Evolutionary conservation across 2,329 filamentous ascomycete species (phyloP).

Genomic region (Cercospora sp.): DNA sequence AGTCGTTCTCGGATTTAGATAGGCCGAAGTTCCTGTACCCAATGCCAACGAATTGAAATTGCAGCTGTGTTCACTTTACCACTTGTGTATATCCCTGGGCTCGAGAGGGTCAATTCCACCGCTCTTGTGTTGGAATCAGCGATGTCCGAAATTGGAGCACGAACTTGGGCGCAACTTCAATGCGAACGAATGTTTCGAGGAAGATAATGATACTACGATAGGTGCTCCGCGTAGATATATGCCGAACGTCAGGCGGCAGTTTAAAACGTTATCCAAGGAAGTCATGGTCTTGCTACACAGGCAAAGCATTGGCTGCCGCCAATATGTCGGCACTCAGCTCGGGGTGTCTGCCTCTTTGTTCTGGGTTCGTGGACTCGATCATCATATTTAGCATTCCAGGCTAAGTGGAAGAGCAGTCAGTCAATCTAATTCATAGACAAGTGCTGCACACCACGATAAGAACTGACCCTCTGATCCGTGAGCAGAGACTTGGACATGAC

Average conservation of each 20-base stretch:
- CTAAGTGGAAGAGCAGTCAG: constrained; percentile 20
- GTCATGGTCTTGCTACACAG: not conserved
- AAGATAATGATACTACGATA: not conserved
- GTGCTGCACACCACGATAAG: not conserved
- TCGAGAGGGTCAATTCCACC: not conserved
- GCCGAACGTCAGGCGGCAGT: not conserved
- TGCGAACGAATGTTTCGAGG: not conserved
- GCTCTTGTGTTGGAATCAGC: not conserved
- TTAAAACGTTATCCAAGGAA: not conserved
- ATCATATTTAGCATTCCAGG: constrained; percentile 31
- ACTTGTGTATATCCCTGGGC: not conserved
- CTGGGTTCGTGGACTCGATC: constrained; percentile 31
- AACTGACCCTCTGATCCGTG: constrained; percentile 16
- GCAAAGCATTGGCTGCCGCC: constrained; percentile 13
- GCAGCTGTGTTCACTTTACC: not conserved
- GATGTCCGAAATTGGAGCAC: not conserved
- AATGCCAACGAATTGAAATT: not conserved
- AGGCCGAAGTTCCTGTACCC: not conserved
- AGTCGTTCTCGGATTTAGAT: not conserved
- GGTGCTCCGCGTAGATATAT: not conserved
- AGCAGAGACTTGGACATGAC: constrained; percentile 16
- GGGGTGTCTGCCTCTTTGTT: constrained; percentile 19
- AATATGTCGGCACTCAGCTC: constrained; percentile 28
- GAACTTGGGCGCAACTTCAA: not conserved
- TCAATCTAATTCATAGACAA: too few relatives aligned